These are phyloP conservation scores for Cladosporium sp. DNA, from an alignment of 2,329 filamentous ascomycete genomes.

Conservation along the genomic window DNA sequence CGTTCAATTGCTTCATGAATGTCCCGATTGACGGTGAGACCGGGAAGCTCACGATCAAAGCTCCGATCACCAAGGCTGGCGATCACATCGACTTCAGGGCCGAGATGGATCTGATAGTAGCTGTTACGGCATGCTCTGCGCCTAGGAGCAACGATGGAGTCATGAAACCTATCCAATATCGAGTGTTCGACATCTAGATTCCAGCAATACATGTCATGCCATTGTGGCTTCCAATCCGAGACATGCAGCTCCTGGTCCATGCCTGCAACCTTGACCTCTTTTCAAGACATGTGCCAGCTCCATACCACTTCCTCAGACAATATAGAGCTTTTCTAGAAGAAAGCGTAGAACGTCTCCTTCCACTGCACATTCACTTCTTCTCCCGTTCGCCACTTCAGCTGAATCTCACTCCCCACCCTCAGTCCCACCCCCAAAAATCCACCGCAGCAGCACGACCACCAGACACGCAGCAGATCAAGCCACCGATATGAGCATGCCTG, in stretches of 20 bases:
- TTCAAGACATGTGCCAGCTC: background rate
- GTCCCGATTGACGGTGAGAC: slow-evolving; percentile 29
- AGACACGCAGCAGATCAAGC: background rate
- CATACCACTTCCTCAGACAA: no score
- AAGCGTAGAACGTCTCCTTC: background rate
- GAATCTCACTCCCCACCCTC: background rate
- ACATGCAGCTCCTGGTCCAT: background rate
- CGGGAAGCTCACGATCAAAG: slow-evolving; percentile 27
- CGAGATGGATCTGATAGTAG: slow-evolving; percentile 33
- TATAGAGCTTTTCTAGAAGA: background rate
- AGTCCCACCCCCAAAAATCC: background rate
- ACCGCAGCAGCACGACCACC: background rate
- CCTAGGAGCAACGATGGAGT: slow-evolving; percentile 28
- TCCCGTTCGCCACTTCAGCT: background rate
- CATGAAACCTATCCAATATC: slow-evolving; percentile 29
- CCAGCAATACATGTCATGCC: background rate
- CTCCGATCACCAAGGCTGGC: slow-evolving; percentile 29
- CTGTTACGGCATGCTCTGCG: slow-evolving; percentile 30
- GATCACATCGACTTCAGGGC: slow-evolving; percentile 31
- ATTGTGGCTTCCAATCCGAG: background rate
- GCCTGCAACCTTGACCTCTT: background rate
- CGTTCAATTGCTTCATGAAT: slow-evolving; percentile 35
- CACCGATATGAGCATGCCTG: background rate
- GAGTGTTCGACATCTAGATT: background rate
- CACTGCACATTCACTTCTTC: background rate